These are phyloP conservation scores for Ceriops decandra DNA, from an alignment of 345 rosid genomes.

Conservation along the genomic window DNA sequence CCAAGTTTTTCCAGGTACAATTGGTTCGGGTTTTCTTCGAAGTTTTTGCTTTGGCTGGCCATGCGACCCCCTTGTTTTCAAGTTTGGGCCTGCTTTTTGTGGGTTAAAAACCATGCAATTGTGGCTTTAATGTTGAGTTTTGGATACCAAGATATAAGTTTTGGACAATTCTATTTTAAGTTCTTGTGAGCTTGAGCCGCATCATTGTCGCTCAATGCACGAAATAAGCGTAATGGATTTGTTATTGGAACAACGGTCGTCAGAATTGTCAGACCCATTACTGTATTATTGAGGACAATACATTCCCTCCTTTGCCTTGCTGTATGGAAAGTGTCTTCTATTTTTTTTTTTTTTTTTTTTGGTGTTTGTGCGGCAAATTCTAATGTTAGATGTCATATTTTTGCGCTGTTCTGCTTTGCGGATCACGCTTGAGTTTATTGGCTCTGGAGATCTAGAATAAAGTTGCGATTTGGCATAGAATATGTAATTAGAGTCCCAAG, in stretches of 20 bases:
- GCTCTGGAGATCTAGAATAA: neutral
- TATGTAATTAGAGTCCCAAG: neutral
- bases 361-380: neutral
- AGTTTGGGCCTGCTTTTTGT: neutral
- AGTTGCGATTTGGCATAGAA: neutral
- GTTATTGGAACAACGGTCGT: too few species aligned
- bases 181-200: neutral
- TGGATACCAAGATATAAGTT: neutral
- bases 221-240: too few species aligned
- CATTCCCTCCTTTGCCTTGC: neutral
- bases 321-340: neutral
- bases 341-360: neutral
- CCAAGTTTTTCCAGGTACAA: slow-evolving; percentile 67
- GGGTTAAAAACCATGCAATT: neutral
- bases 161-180: neutral
- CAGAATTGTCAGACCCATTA: neutral
- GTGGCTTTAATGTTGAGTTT: neutral
- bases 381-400: neutral
- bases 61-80: neutral
- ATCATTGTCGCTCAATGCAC: too few species aligned
- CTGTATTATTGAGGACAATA: neutral
- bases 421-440: too few species aligned
- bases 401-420: too few species aligned
- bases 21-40: neutral
- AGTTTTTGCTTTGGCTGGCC: neutral